Evolutionary conservation across 2,329 filamentous ascomycete genomes (phyloP).

Genomic region (Neopestalotiopsis rosae): DNA sequence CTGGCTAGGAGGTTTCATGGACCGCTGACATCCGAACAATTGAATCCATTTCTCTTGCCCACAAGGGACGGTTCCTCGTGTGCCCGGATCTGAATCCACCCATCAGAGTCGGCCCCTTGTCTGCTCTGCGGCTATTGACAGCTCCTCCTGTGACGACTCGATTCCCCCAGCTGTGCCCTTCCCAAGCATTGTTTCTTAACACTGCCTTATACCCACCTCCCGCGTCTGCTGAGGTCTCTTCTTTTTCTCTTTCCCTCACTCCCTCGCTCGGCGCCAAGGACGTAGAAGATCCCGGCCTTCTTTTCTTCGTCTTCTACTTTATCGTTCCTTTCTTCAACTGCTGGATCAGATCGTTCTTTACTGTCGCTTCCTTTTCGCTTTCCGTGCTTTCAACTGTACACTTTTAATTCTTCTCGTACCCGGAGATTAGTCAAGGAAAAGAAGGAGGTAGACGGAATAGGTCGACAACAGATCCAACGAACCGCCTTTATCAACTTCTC

Average conservation of each 20-base stretch:
- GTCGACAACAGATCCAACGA: slow-evolving; percentile 14
- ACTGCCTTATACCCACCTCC: slow-evolving; percentile 42
- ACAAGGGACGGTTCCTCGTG: slow-evolving; percentile 13
- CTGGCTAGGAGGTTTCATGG: slow-evolving; percentile 44
- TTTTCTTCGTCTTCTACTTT: slow-evolving; percentile 41
- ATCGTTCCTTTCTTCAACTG: slow-evolving; percentile 54
- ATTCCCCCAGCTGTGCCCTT: slow-evolving; percentile 32
- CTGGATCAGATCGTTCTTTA: slow-evolving; percentile 66
- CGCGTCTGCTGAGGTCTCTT: slow-evolving; percentile 31
- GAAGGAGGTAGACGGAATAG: slow-evolving; percentile 18
- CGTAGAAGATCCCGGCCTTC: slow-evolving; percentile 47
- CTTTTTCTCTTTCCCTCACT: slow-evolving; percentile 31
- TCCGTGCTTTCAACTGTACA: slow-evolving; percentile 28
- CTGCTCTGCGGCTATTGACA: slow-evolving; percentile 9
- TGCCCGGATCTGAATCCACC: slow-evolving; percentile 14
- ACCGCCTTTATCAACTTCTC: slow-evolving; percentile 24
- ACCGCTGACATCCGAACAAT: slow-evolving; percentile 43
- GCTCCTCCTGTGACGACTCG: slow-evolving; percentile 44
- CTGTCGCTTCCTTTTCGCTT: slow-evolving; percentile 34
- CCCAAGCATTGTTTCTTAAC: slow-evolving; percentile 30
- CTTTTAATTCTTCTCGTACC: slow-evolving; percentile 33
- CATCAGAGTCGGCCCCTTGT: not conserved
- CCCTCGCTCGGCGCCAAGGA: slow-evolving; percentile 46
- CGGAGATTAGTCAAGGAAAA: slow-evolving; percentile 25
- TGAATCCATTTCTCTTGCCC: slow-evolving; percentile 18